A percentile compares a stretch with the other conserved stretches of the same genome.
Evolutionary conservation across 441 rosid genomes (phyloP).

Genomic region (Jatropha multifida): DNA sequence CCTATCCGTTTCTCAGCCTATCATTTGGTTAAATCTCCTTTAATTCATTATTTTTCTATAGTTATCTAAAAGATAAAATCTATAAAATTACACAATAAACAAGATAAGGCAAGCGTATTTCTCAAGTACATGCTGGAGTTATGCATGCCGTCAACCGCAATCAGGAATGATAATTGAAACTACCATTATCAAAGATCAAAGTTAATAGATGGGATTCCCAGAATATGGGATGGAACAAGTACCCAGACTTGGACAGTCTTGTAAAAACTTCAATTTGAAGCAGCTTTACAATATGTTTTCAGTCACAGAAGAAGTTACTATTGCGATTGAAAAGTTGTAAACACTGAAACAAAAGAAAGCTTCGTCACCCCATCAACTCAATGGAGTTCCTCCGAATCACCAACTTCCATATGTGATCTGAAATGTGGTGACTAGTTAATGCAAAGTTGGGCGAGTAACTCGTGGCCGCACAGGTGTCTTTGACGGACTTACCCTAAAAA

Average conservation of each 20-base stretch:
- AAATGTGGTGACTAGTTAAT: slow-evolving; percentile 24
- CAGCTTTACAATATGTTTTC: slow-evolving; percentile 35
- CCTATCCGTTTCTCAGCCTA: too few species aligned
- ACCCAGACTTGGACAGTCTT: slow-evolving; percentile 21
- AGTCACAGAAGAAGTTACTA: slow-evolving; percentile 35
- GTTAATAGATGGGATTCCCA: slow-evolving; percentile 10
- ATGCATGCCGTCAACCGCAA: not conserved
- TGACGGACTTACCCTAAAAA: slow-evolving; percentile 63
- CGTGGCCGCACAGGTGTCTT: slow-evolving; percentile 78
- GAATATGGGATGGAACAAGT: slow-evolving; percentile 9
- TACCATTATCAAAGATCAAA: not conserved
- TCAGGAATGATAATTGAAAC: not conserved
- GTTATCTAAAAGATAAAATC: too few species aligned
- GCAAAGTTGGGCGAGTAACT: slow-evolving; percentile 43
- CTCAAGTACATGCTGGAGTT: not conserved
- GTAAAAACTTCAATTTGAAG: slow-evolving; percentile 41
- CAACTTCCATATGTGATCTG: slow-evolving; percentile 28
- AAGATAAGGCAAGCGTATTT: not conserved
- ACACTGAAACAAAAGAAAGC: slow-evolving; percentile 30
- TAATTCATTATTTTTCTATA: too few species aligned
- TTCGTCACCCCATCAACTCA: slow-evolving; percentile 31
- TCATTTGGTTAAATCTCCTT: too few species aligned
- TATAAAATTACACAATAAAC: too few species aligned
- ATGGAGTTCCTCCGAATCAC: slow-evolving; percentile 36
- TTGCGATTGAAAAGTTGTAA: slow-evolving; percentile 40